phyloP scores from a whole-genome alignment of 2,329 filamentous ascomycete genomes.

The Xylaria sp. region DNA sequence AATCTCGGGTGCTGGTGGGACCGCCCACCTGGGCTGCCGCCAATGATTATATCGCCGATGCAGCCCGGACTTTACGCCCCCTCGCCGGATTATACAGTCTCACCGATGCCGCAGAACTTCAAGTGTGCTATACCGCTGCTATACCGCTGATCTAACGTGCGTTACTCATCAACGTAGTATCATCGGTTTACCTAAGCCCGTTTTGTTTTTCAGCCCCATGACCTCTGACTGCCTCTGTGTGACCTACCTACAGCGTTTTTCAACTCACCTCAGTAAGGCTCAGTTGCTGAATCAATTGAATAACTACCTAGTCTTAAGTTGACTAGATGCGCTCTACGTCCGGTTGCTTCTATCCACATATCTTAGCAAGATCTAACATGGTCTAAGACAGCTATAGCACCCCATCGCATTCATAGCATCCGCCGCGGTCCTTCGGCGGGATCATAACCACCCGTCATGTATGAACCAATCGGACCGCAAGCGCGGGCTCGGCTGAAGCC shows the following conservation, averaged over 20 bases:
- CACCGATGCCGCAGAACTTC: background rate
- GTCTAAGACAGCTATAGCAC: background rate
- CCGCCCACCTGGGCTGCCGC: background rate
- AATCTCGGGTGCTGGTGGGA: background rate
- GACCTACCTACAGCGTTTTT: no score
- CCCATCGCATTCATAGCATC: background rate
- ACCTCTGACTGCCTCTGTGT: no score
- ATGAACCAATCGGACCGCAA: slow-evolving; percentile 20
- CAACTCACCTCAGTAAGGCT: no score
- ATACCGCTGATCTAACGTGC: no score
- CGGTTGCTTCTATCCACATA: background rate
- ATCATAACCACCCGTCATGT: slow-evolving; percentile 13
- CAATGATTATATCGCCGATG: slow-evolving; percentile 14
- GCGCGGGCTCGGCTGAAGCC: slow-evolving; percentile 22
- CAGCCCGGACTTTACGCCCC: slow-evolving; percentile 14
- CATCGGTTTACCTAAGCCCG: background rate
- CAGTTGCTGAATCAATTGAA: no score
- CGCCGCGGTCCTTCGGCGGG: background rate
- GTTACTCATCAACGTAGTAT: background rate
- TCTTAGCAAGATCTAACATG: background rate
- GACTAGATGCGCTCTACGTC: background rate
- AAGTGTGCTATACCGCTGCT: background rate
- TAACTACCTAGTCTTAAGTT: no score
- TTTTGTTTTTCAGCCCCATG: no score
- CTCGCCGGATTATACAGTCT: slow-evolving; percentile 4